Percentiles rank a stretch among this genome's conserved stretches.
Conservation (phyloP, 805 yeast species). For the Kodamaea kaohsiungensis region DNA sequence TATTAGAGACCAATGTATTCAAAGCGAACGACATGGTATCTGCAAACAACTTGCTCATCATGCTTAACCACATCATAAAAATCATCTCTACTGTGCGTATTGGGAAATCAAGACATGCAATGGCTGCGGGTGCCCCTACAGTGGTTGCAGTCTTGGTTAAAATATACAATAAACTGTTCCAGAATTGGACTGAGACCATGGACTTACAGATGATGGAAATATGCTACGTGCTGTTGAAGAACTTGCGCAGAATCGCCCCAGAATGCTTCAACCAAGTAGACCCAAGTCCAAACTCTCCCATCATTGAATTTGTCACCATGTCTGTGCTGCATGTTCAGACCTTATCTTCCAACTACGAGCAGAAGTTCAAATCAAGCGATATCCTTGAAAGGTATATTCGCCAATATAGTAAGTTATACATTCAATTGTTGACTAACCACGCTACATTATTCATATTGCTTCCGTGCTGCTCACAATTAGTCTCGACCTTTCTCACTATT, state of each 20-base stretch:
- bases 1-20: slow-evolving; percentile 47
- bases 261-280: slow-evolving; percentile 75
- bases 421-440: slow-evolving; percentile 55
- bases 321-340: slow-evolving; percentile 61
- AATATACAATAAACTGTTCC: slow-evolving; percentile 58
- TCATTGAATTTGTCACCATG: slow-evolving; percentile 59
- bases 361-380: slow-evolving; percentile 22
- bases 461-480: slow-evolving; percentile 60
- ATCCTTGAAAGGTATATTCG: slow-evolving; percentile 69
- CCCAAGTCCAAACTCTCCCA: slow-evolving; percentile 51
- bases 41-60: slow-evolving; percentile 61
- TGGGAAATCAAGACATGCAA: slow-evolving; percentile 76
- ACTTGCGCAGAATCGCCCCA: slow-evolving; percentile 66
- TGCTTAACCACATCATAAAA: slow-evolving; percentile 78
- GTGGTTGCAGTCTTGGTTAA: slow-evolving; percentile 61
- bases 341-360: slow-evolving; percentile 34
- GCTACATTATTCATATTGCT: slow-evolving; percentile 73
- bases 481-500: slow-evolving; percentile 60
- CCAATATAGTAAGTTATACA: slow-evolving; percentile 74
- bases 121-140: slow-evolving; percentile 70
- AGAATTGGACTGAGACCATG: slow-evolving; percentile 52
- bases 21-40: slow-evolving; percentile 48
- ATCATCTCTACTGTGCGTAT: slow-evolving; percentile 72
- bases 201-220: slow-evolving; percentile 65
- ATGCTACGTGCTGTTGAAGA: slow-evolving; percentile 77